phyloP scores from a whole-genome alignment of 2,329 filamentous ascomycete genomes.

The Fusarium sp. region DNA sequence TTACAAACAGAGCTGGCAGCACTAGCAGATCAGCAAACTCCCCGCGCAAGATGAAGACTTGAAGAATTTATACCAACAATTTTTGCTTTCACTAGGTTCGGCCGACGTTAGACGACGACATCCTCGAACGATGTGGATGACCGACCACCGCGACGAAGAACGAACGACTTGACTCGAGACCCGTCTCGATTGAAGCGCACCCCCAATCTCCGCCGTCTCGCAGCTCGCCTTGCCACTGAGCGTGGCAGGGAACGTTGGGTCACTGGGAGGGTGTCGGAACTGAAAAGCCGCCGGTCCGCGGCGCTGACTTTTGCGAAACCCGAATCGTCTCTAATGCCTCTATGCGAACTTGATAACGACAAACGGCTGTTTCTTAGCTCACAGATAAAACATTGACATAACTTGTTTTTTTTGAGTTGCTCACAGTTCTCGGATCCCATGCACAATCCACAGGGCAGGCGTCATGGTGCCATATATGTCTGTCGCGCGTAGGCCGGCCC shows the following conservation, averaged over 20 bases:
- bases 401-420: conserved; percentile 46
- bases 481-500: conserved; percentile 40
- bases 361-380: conserved; percentile 58
- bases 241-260: conserved; percentile 47
- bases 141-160: conserved; percentile 33
- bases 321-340: conserved; percentile 54
- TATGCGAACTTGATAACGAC: conserved; percentile 55
- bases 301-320: conserved; percentile 47
- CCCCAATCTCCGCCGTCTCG: conserved; percentile 45
- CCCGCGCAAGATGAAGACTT: conserved; percentile 40
- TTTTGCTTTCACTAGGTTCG: conserved; percentile 87
- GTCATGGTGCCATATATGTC: conserved; percentile 27
- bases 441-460: conserved; percentile 38
- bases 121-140: conserved; percentile 42
- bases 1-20: conserved; percentile 78
- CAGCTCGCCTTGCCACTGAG: conserved; percentile 45
- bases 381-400: conserved; percentile 54
- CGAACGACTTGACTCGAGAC: conserved; percentile 41
- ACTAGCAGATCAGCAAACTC: conserved; percentile 43
- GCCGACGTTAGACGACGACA: conserved; percentile 79
- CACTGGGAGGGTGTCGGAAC: conserved; percentile 44
- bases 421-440: conserved; percentile 39
- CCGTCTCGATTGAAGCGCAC: conserved; percentile 41
- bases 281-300: conserved; percentile 42
- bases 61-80: conserved; percentile 67